Conservation (phyloP, 495 filamentous ascomycete species). For the Hypomontagnella monticulosa region DNA sequence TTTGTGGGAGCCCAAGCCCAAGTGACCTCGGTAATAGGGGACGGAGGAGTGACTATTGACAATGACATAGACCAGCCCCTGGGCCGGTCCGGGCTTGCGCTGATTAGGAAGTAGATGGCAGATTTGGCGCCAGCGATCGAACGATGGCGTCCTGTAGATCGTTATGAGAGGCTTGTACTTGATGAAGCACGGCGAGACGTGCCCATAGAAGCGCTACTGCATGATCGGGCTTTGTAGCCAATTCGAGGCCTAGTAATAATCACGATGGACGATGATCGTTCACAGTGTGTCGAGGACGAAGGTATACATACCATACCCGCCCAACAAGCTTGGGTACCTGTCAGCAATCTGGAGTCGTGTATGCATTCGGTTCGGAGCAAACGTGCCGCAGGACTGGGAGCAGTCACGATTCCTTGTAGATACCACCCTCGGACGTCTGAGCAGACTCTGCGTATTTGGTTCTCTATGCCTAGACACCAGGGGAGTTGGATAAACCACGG, state of each 20-base stretch:
- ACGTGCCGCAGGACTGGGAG: slow-evolving; percentile 8
- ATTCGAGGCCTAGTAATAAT: slow-evolving; percentile 19
- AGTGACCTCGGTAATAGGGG: slow-evolving; percentile 7
- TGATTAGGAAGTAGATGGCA: not conserved
- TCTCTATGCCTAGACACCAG: not conserved
- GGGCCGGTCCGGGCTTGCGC: not conserved
- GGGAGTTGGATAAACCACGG: slow-evolving; percentile 4
- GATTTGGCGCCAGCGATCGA: slow-evolving; percentile 10
- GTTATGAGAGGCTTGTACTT: slow-evolving; percentile 9
- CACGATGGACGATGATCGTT: slow-evolving; percentile 18
- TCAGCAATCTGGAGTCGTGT: slow-evolving; percentile 13
- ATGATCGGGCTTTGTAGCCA: slow-evolving; percentile 23
- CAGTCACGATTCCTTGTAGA: not conserved
- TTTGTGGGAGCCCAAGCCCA: not conserved
- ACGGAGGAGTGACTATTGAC: not conserved
- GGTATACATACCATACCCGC: not conserved
- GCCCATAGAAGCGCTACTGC: slow-evolving; percentile 26
- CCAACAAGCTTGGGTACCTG: slow-evolving; percentile 2
- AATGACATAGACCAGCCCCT: slow-evolving; percentile 19
- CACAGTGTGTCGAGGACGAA: slow-evolving; percentile 21
- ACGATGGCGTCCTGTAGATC: slow-evolving; percentile 23
- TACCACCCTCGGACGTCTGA: slow-evolving; percentile 5
- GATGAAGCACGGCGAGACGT: slow-evolving; percentile 14
- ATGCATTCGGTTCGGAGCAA: slow-evolving; percentile 14
- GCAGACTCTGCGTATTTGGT: slow-evolving; percentile 2